These are phyloP conservation scores for Obelidium mucronatum DNA, from an alignment of 192 early-diverging fungal species.

Conservation along the genomic window DNA sequence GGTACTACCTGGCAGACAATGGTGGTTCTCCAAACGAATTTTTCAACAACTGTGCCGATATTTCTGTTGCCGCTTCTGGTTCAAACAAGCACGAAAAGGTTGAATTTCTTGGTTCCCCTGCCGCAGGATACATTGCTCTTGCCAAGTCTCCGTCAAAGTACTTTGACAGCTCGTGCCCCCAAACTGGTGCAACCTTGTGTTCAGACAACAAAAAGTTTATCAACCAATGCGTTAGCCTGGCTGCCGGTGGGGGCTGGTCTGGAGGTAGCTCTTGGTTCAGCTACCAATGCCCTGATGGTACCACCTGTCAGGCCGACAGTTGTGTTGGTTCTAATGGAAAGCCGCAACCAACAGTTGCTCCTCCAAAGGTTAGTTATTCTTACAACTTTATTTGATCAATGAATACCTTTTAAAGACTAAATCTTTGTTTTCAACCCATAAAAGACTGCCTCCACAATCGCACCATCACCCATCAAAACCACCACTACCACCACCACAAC, in stretches of 20 bases:
- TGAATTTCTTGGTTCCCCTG: not conserved
- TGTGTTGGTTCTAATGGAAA: slow-evolving; percentile 4
- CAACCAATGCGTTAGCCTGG: slow-evolving; percentile 13
- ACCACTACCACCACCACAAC: not conserved
- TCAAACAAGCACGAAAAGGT: not conserved
- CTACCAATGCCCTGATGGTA: slow-evolving; percentile 2
- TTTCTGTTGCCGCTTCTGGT: not conserved
- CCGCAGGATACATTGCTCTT: not conserved
- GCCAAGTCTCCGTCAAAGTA: too few relatives aligned
- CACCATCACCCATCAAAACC: not conserved
- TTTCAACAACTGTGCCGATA: too few relatives aligned
- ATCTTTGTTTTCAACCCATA: too few relatives aligned
- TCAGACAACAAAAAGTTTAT: not conserved
- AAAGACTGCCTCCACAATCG: not conserved
- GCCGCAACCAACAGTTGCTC: not conserved
- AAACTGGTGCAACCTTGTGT: not conserved
- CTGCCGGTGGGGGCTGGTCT: slow-evolving; percentile 1
- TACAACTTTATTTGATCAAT: too few relatives aligned
- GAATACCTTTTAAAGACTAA: too few relatives aligned
- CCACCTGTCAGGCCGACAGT: not conserved
- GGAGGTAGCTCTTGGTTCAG: not conserved
- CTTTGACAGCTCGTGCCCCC: not conserved
- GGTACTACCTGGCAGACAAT: slow-evolving; percentile 30
- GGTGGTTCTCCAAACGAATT: slow-evolving; percentile 17
- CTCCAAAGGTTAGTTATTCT: not conserved